phyloP scores from a whole-genome alignment of 163 green algal genomes.

The Scenedesmus sp. region DNA sequence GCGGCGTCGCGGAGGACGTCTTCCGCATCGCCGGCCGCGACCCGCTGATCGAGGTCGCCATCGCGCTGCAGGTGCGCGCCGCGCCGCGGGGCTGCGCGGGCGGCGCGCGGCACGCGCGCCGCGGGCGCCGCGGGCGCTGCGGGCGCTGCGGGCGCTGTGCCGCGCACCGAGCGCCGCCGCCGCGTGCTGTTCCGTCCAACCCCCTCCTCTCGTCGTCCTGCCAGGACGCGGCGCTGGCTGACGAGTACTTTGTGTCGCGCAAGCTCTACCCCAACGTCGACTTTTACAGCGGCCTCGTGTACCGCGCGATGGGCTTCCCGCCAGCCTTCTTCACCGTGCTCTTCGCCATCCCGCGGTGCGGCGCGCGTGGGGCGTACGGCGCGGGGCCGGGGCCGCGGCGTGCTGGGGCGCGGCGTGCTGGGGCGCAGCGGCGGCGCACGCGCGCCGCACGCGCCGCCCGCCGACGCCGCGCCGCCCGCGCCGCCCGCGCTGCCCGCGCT shows the following conservation, averaged over 20 bases:
- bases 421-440: too few species aligned
- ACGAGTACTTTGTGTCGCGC: slow-evolving; percentile 94
- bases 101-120: too few species aligned
- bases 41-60: slow-evolving; percentile 90
- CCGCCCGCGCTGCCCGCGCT: background rate
- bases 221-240: slow-evolving; percentile 79
- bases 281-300: slow-evolving; percentile 98
- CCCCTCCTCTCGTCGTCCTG: background rate
- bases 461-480: too few species aligned
- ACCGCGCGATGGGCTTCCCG: slow-evolving; percentile 94
- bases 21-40: slow-evolving; percentile 88
- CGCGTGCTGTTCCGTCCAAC: background rate
- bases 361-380: too few species aligned
- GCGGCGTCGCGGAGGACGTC: slow-evolving; percentile 86
- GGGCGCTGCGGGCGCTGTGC: too few species aligned
- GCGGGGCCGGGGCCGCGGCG: too few species aligned
- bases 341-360: slow-evolving; percentile 90
- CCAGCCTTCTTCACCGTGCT: slow-evolving; percentile 96
- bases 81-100: too few species aligned
- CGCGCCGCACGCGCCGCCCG: too few species aligned
- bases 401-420: too few species aligned
- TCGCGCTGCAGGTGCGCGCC: slow-evolving; percentile 82
- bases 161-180: background rate
- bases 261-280: slow-evolving; percentile 99
- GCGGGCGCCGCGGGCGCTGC: too few species aligned